These are phyloP conservation scores for Candida montana DNA, from an alignment of 805 yeast species.

Conservation along the genomic window DNA sequence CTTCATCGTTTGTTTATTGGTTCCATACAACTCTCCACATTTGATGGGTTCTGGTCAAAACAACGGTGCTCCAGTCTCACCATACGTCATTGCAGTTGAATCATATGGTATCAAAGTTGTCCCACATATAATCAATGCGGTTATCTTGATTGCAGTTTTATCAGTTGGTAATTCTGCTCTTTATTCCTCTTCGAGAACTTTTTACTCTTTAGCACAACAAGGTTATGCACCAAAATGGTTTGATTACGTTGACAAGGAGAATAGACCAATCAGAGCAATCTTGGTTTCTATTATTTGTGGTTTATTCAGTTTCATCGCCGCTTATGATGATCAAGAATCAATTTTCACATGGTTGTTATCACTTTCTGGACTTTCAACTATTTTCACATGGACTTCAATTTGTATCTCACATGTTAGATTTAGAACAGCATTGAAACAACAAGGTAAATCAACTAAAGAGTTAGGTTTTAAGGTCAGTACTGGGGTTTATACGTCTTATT, in stretches of 20 bases:
- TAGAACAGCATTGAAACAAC: slow-evolving; percentile 51
- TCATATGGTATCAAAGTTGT: slow-evolving; percentile 48
- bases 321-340: slow-evolving; percentile 49
- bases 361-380: slow-evolving; percentile 54
- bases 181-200: slow-evolving; percentile 66
- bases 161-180: slow-evolving; percentile 77
- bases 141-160: slow-evolving; percentile 63
- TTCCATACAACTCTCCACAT: slow-evolving; percentile 49
- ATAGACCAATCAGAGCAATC: slow-evolving; percentile 57
- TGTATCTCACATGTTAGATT: slow-evolving; percentile 53
- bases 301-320: slow-evolving; percentile 61
- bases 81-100: slow-evolving; percentile 65
- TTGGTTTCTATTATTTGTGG: slow-evolving; percentile 48
- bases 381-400: slow-evolving; percentile 59
- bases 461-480: slow-evolving; percentile 47
- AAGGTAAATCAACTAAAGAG: slow-evolving; percentile 46
- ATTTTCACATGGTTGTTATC: slow-evolving; percentile 64
- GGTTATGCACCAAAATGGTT: slow-evolving; percentile 56
- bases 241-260: slow-evolving; percentile 50
- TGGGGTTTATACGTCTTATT: slow-evolving; percentile 49
- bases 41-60: slow-evolving; percentile 46
- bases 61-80: slow-evolving; percentile 53
- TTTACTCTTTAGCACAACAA: slow-evolving; percentile 64
- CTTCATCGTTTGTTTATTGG: slow-evolving; percentile 51
- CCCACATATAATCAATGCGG: slow-evolving; percentile 71